Conservation (phyloP, 192 early-diverging fungal genomes). For the Rhizophagus clarus region DNA sequence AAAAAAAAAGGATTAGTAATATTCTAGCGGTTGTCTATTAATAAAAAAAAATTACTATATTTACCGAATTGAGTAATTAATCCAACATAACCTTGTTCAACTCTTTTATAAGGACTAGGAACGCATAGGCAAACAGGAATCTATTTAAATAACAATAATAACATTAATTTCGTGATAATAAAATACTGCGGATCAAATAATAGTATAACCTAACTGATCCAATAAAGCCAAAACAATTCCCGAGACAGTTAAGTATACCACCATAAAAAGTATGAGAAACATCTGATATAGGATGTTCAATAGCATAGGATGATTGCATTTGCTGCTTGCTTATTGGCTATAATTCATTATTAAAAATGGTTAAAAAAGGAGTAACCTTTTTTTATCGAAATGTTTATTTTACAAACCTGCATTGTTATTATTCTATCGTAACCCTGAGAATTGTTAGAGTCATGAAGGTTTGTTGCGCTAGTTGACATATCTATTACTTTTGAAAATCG, state of each 20-base stretch:
- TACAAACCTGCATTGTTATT: not conserved
- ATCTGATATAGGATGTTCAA: slow-evolving; percentile 36
- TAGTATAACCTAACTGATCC: slow-evolving; percentile 39
- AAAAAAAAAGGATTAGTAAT: not conserved
- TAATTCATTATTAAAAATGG: not conserved
- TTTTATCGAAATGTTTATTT: too few species aligned
- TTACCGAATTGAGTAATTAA: slow-evolving; percentile 69
- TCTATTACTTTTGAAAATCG: not conserved
- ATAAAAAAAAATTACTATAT: slow-evolving; percentile 43
- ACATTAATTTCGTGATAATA: too few species aligned
- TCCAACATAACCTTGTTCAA: slow-evolving; percentile 72
- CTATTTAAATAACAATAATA: slow-evolving; percentile 16
- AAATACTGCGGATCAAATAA: not conserved
- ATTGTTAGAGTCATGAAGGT: not conserved
- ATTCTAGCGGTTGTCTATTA: slow-evolving; percentile 5
- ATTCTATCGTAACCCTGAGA: not conserved
- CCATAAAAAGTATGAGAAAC: slow-evolving; percentile 49
- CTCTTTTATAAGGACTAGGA: slow-evolving; percentile 68
- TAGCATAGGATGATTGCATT: slow-evolving; percentile 12
- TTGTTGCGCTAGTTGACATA: not conserved
- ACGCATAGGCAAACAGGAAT: slow-evolving; percentile 49
- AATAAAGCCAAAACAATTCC: slow-evolving; percentile 43
- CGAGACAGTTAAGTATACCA: slow-evolving; percentile 48
- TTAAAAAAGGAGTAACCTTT: too few species aligned
- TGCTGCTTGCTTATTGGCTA: not conserved